Conservation (phyloP, 139 green algal species). For the Eudorina sp. region DNA sequence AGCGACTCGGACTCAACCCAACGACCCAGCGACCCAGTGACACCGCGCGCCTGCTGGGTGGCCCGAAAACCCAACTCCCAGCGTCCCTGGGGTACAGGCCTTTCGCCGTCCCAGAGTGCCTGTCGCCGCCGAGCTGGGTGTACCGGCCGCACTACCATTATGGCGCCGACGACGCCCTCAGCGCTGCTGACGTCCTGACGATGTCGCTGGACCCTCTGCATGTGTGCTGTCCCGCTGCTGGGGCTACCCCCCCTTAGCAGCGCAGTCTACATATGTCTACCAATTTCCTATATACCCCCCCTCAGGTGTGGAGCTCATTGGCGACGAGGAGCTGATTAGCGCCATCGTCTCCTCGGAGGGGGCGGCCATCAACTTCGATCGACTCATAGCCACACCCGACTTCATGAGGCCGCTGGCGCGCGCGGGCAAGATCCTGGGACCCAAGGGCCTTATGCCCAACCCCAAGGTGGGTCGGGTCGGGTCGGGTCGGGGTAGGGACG, state of each 20-base stretch:
- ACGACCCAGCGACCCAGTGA: too few species aligned
- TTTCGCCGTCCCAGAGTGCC: too few species aligned
- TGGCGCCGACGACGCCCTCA: too few species aligned
- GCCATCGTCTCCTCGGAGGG: slow-evolving; percentile 72
- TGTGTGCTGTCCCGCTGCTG: background rate
- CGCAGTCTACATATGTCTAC: too few species aligned
- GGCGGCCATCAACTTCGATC: slow-evolving; percentile 74
- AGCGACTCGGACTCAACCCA: background rate
- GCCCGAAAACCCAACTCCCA: background rate
- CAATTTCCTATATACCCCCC: background rate
- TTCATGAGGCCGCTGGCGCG: slow-evolving; percentile 86
- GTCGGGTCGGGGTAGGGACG: too few species aligned
- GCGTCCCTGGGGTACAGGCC: too few species aligned
- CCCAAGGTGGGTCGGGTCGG: slow-evolving; percentile 94
- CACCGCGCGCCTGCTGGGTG: too few species aligned
- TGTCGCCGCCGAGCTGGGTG: too few species aligned
- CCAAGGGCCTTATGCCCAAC: slow-evolving; percentile 98
- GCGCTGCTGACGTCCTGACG: too few species aligned
- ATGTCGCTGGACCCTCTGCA: too few species aligned
- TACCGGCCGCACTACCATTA: too few species aligned
- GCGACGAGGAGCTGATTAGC: slow-evolving; percentile 81
- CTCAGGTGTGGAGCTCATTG: slow-evolving; percentile 87
- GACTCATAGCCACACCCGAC: slow-evolving; percentile 82
- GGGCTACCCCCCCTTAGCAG: too few species aligned
- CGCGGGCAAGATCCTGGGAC: slow-evolving; percentile 88